Evolutionary conservation across 2,329 filamentous ascomycete species (phyloP), one percentile per base, ranked within the genome.

Genomic region (Xylariaceae sp.): DNA sequence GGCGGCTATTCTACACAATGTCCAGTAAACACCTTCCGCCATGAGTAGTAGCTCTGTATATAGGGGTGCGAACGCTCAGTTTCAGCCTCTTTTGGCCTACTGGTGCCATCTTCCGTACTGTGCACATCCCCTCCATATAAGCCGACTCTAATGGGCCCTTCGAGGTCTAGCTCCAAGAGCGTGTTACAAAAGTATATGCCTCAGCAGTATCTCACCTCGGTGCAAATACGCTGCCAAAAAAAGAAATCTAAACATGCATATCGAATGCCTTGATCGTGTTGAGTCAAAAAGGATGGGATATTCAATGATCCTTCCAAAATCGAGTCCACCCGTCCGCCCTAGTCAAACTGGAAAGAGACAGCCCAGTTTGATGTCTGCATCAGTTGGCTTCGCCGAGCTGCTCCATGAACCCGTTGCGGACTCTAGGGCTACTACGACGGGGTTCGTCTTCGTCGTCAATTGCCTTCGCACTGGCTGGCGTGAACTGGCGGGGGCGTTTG

Each of bases 391-490:
- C 58, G 26, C 35, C 55, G 6, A 61, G 54, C 31, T 59, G 58
- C 19, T 62, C 61, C 5, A 55, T 61, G 4, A 64, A 53, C 9
- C 55, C 61, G 45, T 60, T 59, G 49, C 60, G 61, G 32, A 65
- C 50, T 37, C 61, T 64, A 6, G 72, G 71, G 52, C 70, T 74
- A n/a, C 55, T 60, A 30, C 70, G 68, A 9, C 70, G 70, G 35
- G 73, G 71, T 56, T 78, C 74, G 42, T 79, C 73, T 48, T 79
- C 75, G 26, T 76, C 73, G 40, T 78, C 77, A 12, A 77, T 73
- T 6, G 64, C 73, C 58, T 73, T 76, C n/a, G 68, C 63, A 37
- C 76, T 74, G 2, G 70, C 70, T 6, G 76, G 74, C 0, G 77
- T 79, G 47, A 77, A 76, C 49, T 74, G 70, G 9, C 76, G 72